These are phyloP conservation scores for Baorangia bicolor DNA, from an alignment of 768 basidiomycete genomes.

Conservation along the genomic window DNA sequence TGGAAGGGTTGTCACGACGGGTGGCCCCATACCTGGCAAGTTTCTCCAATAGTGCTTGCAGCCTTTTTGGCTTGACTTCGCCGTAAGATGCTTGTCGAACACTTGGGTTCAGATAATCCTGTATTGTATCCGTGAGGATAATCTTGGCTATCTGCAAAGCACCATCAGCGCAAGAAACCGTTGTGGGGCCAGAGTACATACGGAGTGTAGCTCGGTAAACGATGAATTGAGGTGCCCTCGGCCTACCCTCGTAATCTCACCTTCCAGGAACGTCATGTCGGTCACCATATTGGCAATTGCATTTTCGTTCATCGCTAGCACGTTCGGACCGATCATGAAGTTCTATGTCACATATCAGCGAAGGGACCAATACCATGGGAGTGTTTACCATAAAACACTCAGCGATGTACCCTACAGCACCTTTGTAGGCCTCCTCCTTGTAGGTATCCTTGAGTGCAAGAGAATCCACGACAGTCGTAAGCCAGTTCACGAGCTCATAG, in stretches of 20 bases:
- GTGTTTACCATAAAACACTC: conserved; percentile 79
- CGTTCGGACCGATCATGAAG: conserved; percentile 73
- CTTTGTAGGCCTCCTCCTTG: conserved; percentile 88
- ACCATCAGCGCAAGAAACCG: conserved; percentile 4
- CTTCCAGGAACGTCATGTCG: conserved; percentile 86
- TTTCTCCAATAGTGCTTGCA: conserved; percentile 78
- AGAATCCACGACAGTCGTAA: conserved; percentile 93
- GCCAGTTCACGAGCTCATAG: conserved; percentile 93
- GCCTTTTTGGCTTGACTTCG: conserved; percentile 64
- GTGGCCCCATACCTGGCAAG: conserved; percentile 64
- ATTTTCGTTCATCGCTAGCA: conserved; percentile 82
- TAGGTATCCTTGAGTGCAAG: conserved; percentile 78
- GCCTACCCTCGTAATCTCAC: conserved; percentile 77
- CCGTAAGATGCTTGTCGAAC: conserved; percentile 66
- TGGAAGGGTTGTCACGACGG: conserved; percentile 55
- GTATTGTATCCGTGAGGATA: conserved; percentile 67
- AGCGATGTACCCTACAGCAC: conserved; percentile 85
- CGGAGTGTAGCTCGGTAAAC: conserved; percentile 78
- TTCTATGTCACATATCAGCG: conserved; percentile 44
- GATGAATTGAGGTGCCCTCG: conserved; percentile 65
- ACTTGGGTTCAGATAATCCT: conserved; percentile 74
- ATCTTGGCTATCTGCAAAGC: conserved; percentile 63
- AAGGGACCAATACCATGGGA: background rate
- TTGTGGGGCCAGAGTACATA: conserved; percentile 36
- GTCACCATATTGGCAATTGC: conserved; percentile 82